Conservation (phyloP, 208 protist species). For the Acanthamoeba divionensis region DNA sequence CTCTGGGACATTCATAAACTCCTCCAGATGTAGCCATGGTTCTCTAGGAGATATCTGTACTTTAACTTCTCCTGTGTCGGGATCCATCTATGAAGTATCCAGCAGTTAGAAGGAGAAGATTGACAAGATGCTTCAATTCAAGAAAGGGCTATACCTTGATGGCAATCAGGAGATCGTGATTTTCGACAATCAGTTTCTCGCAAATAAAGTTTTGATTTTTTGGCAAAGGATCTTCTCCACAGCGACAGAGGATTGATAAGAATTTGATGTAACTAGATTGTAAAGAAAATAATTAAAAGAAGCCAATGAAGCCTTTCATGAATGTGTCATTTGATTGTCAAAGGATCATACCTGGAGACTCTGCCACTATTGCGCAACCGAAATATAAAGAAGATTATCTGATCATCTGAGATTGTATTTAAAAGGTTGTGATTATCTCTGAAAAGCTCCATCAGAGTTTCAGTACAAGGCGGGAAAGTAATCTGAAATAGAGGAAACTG, state of each 20-base stretch:
- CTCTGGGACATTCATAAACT: slow-evolving; percentile 46
- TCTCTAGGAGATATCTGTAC: background rate
- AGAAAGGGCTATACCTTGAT: background rate
- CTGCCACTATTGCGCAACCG: background rate
- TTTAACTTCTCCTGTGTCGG: slow-evolving; percentile 6
- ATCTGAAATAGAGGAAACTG: too few species aligned
- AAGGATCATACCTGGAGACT: too few species aligned
- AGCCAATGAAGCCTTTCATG: too few species aligned
- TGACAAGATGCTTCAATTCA: background rate
- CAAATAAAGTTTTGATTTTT: slow-evolving; percentile 51
- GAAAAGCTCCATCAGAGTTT: slow-evolving; percentile 51
- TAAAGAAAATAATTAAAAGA: too few species aligned
- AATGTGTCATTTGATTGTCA: too few species aligned
- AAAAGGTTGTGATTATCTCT: slow-evolving; percentile 12
- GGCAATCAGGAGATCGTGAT: slow-evolving; percentile 24
- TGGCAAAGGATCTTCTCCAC: background rate
- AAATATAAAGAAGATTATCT: slow-evolving; percentile 47
- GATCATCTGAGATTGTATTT: slow-evolving; percentile 34
- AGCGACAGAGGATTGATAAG: slow-evolving; percentile 12
- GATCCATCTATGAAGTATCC: background rate
- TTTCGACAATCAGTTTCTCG: slow-evolving; percentile 29
- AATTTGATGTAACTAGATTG: slow-evolving; percentile 51
- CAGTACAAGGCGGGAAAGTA: slow-evolving; percentile 7
- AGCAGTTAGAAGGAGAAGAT: background rate
- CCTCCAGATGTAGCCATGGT: slow-evolving; percentile 9